A percentile compares a stretch with the other conserved stretches of the same genome.
Evolutionary conservation across 192 early-diverging fungal genomes (phyloP).

Genomic region (Coemansia sp.): DNA sequence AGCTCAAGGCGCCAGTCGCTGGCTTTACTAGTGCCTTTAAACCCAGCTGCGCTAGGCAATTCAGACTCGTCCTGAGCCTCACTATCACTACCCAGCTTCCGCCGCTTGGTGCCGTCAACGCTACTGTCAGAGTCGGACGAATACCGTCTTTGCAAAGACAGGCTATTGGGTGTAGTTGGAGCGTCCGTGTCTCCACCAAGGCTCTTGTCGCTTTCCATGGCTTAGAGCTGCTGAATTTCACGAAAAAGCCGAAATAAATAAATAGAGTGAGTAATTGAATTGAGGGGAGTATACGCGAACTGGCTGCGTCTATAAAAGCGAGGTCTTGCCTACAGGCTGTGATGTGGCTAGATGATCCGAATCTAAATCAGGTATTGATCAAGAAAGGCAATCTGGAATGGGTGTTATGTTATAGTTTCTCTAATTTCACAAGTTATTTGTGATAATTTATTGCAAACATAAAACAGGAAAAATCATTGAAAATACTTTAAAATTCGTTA

Average conservation of each 20-base stretch:
- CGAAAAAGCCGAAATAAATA: neutral
- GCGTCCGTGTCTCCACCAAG: neutral
- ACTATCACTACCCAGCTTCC: neutral
- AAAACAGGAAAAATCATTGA: neutral
- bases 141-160: neutral
- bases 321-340: too few species aligned
- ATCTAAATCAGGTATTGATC: too few species aligned
- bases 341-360: too few species aligned
- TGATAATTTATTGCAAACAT: neutral
- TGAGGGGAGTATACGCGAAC: neutral
- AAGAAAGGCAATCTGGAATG: too few species aligned
- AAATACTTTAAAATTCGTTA: neutral
- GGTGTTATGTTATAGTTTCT: too few species aligned
- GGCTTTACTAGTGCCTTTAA: neutral
- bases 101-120: constrained; percentile 15
- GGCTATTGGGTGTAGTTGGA: neutral
- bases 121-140: neutral
- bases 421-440: too few species aligned
- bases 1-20: constrained; percentile 29
- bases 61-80: neutral
- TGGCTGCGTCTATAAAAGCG: neutral
- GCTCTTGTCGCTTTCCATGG: constrained; percentile 7
- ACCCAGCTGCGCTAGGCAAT: neutral
- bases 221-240: neutral
- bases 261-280: neutral